phyloP scores from a whole-genome alignment of 352 stramenopile genomes.

The Globisporangium carolinianum region DNA sequence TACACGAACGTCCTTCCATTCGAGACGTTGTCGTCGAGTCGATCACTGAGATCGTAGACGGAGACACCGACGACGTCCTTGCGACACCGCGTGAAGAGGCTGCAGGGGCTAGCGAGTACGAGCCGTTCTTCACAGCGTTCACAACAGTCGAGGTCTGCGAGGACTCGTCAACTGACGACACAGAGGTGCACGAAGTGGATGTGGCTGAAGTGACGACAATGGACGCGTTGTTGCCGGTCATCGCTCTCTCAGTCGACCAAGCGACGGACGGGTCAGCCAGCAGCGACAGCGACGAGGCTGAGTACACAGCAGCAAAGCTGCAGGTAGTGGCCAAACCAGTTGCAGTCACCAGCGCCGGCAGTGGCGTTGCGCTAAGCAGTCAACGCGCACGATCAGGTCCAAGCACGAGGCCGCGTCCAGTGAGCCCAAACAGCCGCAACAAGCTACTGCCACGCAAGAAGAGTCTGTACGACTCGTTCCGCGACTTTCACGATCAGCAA shows the following conservation, averaged over 20 bases:
- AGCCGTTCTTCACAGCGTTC: neutral
- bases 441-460: constrained; percentile 8
- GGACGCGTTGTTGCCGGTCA: no score
- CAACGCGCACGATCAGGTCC: no score
- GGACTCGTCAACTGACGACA: no score
- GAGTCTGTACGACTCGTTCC: constrained; percentile 40
- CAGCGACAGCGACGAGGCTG: neutral
- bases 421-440: no score
- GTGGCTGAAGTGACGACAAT: no score
- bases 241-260: neutral
- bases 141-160: neutral
- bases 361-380: no score
- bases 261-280: neutral
- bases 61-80: neutral
- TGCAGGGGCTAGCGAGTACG: neutral
- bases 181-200: no score
- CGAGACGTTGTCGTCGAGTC: neutral
- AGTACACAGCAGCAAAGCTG: neutral
- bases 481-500: constrained; percentile 43
- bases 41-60: neutral
- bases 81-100: neutral
- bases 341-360: no score
- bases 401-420: no score
- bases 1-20: neutral
- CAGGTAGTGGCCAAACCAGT: no score